Evolutionary conservation across 176 grass and related monocot species (phyloP), one percentile per base, ranked within the genome.

Genomic region (Juncus effusus): DNA sequence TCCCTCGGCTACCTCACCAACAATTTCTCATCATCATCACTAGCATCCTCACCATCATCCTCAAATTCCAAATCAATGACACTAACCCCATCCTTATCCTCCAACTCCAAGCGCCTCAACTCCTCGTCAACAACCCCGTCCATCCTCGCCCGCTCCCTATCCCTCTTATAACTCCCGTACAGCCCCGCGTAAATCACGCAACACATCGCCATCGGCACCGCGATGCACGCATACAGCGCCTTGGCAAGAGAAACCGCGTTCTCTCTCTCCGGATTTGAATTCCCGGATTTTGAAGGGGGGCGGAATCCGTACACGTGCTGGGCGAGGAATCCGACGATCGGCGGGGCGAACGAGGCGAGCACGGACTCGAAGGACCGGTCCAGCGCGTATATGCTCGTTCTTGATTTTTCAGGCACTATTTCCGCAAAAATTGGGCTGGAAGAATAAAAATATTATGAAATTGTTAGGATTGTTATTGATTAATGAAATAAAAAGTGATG

Each of bases 391-490:
- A 92, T 89, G 28, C 85, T 89, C 67, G 93, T 81, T 56, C 88
- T 81, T 73, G 93, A 92, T 77, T 80, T 89, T 75, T 86, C 85
- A 49, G 88, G 88, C 62, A 97, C 93, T 10, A 91, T 96, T 74
- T 91, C 93, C 4, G 88, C 93, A 65, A 96, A 96, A 51, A 96
- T 96, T 8, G 88, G 93, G 56, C 93, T 96, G 76, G 40, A 15
- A 69, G 40, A 38, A 59, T 4, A 59, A 6, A 42, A 37, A 72
- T 13, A 53, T 16, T 44, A 36, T 5, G 37, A 42, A 6, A 56
- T 40, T 15, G 39, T 10, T 38, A 69, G 6, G 9, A 69, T n/a
- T 7, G 16, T 13, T 36, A 37, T 7, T 28, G 19, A 28, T 28
- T 28, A 28, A 28, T 28, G 19, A 28, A 28, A 28, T 28, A 1